Evolutionary conservation across 441 rosid species (phyloP), one percentile per base, ranked within the genome.

Genomic region (Cnidoscolus chayamansa): DNA sequence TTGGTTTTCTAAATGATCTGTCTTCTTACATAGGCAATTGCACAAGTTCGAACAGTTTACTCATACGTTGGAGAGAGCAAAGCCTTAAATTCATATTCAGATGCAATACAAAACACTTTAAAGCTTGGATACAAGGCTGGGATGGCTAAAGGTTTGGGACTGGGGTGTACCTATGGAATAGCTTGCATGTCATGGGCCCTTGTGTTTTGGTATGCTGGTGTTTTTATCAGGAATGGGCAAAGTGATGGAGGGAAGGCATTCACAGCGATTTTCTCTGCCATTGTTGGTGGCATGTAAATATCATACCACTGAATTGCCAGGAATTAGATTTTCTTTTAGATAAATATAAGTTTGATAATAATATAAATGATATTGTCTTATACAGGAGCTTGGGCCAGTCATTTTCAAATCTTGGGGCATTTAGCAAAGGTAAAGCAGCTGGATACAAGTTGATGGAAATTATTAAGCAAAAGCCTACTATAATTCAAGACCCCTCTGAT

Each of bases 141-240:
- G 20, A 91, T 95, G 99, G 99, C 99, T 74, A 95, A 95, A 85
- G 99, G 99, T 6, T 84, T 95, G 81, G 99, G 99, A 40, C 84
- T 95, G 54, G 99, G 99, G 76, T 95, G 98, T 81, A 95, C 99
- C 0, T 95, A 90, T 79, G 99, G 99, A 49, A 95, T 95, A 67
- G 99, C 98, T 43, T 93, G 98, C 80, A 95, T 95, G 99, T 95
- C 99, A 7, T 95, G 99, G 99, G 99, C 99, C 35, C 86, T 95
- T 53, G 99, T 95, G 49, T 95, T 95, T 73, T 93, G 99, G 99
- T 95, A 95, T n/a, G 99, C 99, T 0, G 98, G 99, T 40, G 98
- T 95, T 84, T 95, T 95, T 75, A 91, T 95, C 79, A 76, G 99
- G 81, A 91, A 85, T 17, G 98, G 98, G 47, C 87, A 85, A 82